phyloP scores from a whole-genome alignment of 2,329 filamentous ascomycete genomes.

The Monilinia polystroma region DNA sequence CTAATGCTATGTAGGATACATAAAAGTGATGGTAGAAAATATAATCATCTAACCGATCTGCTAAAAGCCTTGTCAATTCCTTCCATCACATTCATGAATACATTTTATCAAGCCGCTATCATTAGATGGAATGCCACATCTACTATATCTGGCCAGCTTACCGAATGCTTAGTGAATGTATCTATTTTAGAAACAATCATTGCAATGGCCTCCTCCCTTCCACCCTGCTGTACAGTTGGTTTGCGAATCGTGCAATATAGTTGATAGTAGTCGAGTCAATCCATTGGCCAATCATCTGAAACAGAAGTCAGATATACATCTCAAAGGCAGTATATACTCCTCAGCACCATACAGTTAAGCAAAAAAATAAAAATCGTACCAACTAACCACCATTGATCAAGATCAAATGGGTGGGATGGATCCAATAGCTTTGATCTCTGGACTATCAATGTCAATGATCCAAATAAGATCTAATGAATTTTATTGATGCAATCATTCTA shows the following conservation, averaged over 20 bases:
- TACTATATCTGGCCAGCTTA: slow-evolving; percentile 36
- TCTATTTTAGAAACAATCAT: slow-evolving; percentile 31
- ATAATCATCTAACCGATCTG: slow-evolving; percentile 2
- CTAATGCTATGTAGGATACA: slow-evolving; percentile 36
- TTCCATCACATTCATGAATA: slow-evolving; percentile 30
- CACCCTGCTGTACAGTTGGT: slow-evolving; percentile 38
- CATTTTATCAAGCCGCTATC: slow-evolving; percentile 21
- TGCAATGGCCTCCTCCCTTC: slow-evolving; percentile 39
- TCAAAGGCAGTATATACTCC: slow-evolving; percentile 26
- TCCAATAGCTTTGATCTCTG: slow-evolving; percentile 30
- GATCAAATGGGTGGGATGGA: slow-evolving; percentile 18
- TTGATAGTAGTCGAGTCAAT: slow-evolving; percentile 34
- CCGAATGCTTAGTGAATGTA: slow-evolving; percentile 29
- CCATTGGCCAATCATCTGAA: slow-evolving; percentile 34
- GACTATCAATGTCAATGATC: slow-evolving; percentile 27
- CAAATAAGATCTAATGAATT: slow-evolving; percentile 34
- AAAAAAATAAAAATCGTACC: slow-evolving; percentile 35
- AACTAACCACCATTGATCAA: slow-evolving; percentile 29
- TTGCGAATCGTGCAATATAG: slow-evolving; percentile 35
- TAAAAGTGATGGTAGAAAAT: slow-evolving; percentile 28
- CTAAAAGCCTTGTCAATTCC: slow-evolving; percentile 24
- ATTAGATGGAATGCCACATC: slow-evolving; percentile 30
- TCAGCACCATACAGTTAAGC: slow-evolving; percentile 33
- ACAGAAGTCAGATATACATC: slow-evolving; percentile 35
- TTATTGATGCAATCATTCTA: slow-evolving; percentile 36